Evolutionary conservation across 75 land plant genomes (phyloP).

Genomic region (Larix kaempferi): DNA sequence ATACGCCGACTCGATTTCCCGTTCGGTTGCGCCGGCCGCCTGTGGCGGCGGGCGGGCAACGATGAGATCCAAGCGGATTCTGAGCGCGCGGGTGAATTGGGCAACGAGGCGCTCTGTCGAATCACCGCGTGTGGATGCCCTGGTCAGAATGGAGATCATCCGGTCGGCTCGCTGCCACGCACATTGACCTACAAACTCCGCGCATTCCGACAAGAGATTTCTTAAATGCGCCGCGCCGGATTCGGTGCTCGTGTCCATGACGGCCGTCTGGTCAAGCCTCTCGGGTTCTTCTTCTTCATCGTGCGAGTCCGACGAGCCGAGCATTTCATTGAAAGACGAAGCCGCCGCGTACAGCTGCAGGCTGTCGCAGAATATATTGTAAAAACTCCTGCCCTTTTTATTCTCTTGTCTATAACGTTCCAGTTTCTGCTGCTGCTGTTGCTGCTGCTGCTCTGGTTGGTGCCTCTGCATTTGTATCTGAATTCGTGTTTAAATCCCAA

Average conservation of each 20-base stretch:
- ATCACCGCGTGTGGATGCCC: conserved; percentile 63
- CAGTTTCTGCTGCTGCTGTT: neutral
- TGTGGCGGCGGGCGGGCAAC: conserved; percentile 8
- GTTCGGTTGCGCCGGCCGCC: neutral
- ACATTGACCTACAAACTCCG: conserved; percentile 42
- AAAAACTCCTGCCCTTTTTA: neutral
- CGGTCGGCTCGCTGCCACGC: conserved; percentile 53
- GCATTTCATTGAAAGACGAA: conserved; percentile 1
- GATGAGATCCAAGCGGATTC: conserved; percentile 17
- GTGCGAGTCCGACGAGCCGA: conserved; percentile 5
- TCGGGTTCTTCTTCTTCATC: conserved; percentile 2
- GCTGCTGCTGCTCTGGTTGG: neutral
- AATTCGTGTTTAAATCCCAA: neutral
- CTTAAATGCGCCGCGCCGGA: no score
- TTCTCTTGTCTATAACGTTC: neutral
- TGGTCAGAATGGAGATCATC: conserved; percentile 38
- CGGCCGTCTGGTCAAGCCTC: no score
- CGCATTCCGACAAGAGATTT: conserved; percentile 25
- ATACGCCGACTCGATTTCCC: conserved; percentile 19
- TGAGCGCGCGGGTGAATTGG: conserved; percentile 59
- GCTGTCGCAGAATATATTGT: neutral
- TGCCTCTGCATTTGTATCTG: conserved; percentile 4
- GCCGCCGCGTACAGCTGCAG: neutral
- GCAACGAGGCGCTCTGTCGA: conserved; percentile 62
- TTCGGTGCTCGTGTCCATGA: no score